Conservation (phyloP, 495 filamentous ascomycete genomes). For the Aspergillus heteromorphus region DNA sequence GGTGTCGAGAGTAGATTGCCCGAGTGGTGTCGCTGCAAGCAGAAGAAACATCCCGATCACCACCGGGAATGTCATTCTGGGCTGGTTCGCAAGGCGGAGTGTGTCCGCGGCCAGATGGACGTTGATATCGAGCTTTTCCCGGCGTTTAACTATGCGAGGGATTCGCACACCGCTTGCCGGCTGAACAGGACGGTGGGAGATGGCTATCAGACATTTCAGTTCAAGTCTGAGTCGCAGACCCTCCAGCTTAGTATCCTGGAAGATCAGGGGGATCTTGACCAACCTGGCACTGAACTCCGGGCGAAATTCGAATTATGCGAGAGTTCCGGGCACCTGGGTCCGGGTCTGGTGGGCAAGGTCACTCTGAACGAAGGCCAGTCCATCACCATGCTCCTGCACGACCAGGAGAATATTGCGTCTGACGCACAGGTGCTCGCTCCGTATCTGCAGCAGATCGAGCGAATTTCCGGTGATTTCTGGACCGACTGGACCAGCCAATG, state of each 20-base stretch:
- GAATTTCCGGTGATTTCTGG: slow-evolving; percentile 63
- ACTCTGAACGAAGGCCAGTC: slow-evolving; percentile 58
- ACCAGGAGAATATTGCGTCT: slow-evolving; percentile 31
- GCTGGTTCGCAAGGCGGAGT: slow-evolving; percentile 64
- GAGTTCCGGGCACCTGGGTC: slow-evolving; percentile 46
- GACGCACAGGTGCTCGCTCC: slow-evolving; percentile 46
- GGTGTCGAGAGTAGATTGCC: slow-evolving; percentile 23
- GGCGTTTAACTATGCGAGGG: slow-evolving; percentile 62
- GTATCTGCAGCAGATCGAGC: slow-evolving; percentile 54
- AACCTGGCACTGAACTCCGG: slow-evolving; percentile 48
- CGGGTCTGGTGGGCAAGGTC: slow-evolving; percentile 55
- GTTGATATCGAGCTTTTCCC: slow-evolving; percentile 65
- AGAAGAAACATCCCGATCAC: slow-evolving; percentile 16
- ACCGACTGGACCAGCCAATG: slow-evolving; percentile 64
- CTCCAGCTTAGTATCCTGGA: slow-evolving; percentile 60
- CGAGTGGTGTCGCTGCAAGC: slow-evolving; percentile 36
- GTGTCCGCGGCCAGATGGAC: slow-evolving; percentile 56
- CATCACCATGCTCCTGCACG: slow-evolving; percentile 59
- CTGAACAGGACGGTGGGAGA: slow-evolving; percentile 25
- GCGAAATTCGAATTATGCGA: slow-evolving; percentile 49
- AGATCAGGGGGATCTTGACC: neutral
- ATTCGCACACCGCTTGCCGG: slow-evolving; percentile 41
- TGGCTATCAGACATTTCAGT: slow-evolving; percentile 56
- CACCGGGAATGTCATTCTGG: slow-evolving; percentile 38
- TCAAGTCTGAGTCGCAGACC: slow-evolving; percentile 49